A percentile compares a stretch with the other conserved stretches of the same genome.
These are phyloP conservation scores for Alternaria ethzedia DNA, from an alignment of 2,329 filamentous ascomycete genomes.

Conservation along the genomic window DNA sequence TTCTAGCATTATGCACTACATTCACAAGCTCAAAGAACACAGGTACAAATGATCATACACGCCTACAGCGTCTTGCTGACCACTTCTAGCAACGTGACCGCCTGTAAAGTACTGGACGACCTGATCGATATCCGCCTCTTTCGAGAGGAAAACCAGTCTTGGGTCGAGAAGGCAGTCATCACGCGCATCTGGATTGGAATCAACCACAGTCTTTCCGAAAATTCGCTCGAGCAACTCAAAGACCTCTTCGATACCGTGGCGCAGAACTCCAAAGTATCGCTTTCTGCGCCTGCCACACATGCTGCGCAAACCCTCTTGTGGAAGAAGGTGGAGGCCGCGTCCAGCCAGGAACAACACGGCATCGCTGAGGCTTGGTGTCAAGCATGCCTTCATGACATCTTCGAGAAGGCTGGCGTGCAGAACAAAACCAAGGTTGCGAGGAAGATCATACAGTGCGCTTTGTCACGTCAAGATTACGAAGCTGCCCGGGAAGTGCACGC, in stretches of 20 bases:
- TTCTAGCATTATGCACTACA: constrained; percentile 66
- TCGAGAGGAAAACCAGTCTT: constrained; percentile 57
- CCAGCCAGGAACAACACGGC: constrained; percentile 59
- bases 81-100: constrained; percentile 42
- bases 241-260: constrained; percentile 57
- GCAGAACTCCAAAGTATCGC: constrained; percentile 52
- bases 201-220: constrained; percentile 48
- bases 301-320: constrained; percentile 77
- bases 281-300: constrained; percentile 68
- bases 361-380: constrained; percentile 73
- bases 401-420: constrained; percentile 67
- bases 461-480: constrained; percentile 64
- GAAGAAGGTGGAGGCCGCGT: constrained; percentile 73
- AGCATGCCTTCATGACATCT: constrained; percentile 70
- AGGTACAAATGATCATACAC: constrained; percentile 23
- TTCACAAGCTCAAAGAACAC: constrained; percentile 65
- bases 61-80: background rate
- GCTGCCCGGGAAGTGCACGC: constrained; percentile 63
- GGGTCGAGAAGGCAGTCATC: constrained; percentile 73
- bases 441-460: constrained; percentile 74
- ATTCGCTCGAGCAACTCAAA: constrained; percentile 49
- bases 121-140: constrained; percentile 67
- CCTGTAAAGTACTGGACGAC: constrained; percentile 63
- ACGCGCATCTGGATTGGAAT: constrained; percentile 71
- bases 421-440: constrained; percentile 74